Evolutionary conservation across 345 rosid genomes (phyloP).

Genomic region (Ceriops tagal): DNA sequence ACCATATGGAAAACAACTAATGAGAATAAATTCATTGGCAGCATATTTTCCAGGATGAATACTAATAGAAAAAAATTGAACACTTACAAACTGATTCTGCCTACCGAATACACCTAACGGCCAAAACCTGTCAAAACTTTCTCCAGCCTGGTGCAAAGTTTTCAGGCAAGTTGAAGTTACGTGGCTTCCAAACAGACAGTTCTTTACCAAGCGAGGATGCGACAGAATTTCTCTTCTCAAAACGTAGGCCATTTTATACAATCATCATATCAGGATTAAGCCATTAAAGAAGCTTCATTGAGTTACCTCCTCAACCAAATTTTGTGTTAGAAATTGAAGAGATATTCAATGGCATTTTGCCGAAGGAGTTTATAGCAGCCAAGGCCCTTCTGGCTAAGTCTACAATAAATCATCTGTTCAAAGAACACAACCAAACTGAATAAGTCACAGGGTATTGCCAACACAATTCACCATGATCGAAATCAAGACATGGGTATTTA

Average conservation of each 20-base stretch:
- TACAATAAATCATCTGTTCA: too few species aligned
- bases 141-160: neutral
- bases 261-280: too few species aligned
- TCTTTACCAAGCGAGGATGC: neutral
- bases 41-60: slow-evolving; percentile 23
- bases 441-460: too few species aligned
- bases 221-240: slow-evolving; percentile 5
- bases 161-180: slow-evolving; percentile 6
- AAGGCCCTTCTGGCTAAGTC: too few species aligned
- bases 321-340: too few species aligned
- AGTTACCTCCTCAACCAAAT: too few species aligned
- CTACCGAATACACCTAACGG: neutral
- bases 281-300: too few species aligned
- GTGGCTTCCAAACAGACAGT: neutral
- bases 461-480: too few species aligned
- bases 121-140: slow-evolving; percentile 5
- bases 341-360: too few species aligned
- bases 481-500: too few species aligned
- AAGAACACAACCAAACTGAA: too few species aligned
- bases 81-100: neutral
- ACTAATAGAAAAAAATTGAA: slow-evolving; percentile 6
- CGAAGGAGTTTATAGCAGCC: too few species aligned
- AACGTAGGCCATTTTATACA: slow-evolving; percentile 8
- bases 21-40: slow-evolving; percentile 32
- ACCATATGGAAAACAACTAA: slow-evolving; percentile 68